Percentiles rank a stretch among this genome's conserved stretches.
Evolutionary conservation across 164 flowering plant genomes (phyloP).

Genomic region (Magnolia kwangsiensis): DNA sequence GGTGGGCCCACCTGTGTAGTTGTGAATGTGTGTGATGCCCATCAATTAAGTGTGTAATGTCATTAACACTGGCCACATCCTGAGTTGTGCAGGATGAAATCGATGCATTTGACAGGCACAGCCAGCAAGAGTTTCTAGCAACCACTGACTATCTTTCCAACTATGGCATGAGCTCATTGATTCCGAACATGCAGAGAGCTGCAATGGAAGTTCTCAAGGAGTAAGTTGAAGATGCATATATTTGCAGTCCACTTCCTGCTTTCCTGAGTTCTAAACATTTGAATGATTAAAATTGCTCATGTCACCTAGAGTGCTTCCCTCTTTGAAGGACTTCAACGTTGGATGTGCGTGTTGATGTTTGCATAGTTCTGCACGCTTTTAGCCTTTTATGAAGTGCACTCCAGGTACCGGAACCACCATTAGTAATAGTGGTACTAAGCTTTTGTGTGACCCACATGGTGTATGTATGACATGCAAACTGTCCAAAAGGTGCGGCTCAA

Average conservation of each 20-base stretch:
- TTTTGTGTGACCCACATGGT: too few species aligned
- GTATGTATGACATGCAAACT: too few species aligned
- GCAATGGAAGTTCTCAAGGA: slow-evolving; percentile 65
- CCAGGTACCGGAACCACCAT: too few species aligned
- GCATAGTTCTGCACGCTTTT: not conserved
- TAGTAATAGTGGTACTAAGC: too few species aligned
- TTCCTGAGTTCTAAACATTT: not conserved
- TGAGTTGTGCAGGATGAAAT: slow-evolving; percentile 51
- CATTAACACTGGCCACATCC: not conserved
- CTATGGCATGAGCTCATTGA: slow-evolving; percentile 47
- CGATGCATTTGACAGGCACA: slow-evolving; percentile 52
- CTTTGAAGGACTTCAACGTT: not conserved
- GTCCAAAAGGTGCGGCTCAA: too few species aligned
- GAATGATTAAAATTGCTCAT: not conserved
- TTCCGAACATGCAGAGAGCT: slow-evolving; percentile 57
- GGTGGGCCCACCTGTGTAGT: too few species aligned
- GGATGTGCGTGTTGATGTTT: not conserved
- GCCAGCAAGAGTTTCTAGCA: slow-evolving; percentile 69
- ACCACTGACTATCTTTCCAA: slow-evolving; percentile 73
- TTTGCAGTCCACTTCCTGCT: not conserved
- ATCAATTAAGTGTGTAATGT: too few species aligned
- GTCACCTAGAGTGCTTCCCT: not conserved
- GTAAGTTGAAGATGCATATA: slow-evolving; percentile 33
- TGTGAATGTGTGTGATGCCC: too few species aligned
- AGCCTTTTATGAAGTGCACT: too few species aligned